Evolutionary conservation across 192 early-diverging fungal genomes (phyloP), one percentile per base, ranked within the genome.

Genomic region (Umbelopsis ramanniana): DNA sequence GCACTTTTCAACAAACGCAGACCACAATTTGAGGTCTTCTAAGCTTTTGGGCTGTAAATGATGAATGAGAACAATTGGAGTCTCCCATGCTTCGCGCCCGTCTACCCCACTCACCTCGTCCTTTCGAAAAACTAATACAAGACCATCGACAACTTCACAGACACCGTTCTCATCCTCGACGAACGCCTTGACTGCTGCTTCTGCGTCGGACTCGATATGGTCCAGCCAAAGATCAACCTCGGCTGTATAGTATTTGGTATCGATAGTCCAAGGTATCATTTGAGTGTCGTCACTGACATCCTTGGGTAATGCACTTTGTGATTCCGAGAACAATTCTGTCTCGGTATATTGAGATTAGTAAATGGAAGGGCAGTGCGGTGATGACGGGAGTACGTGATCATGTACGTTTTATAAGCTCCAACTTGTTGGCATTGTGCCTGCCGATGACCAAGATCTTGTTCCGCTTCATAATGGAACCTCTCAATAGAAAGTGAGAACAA

Each of bases 171-270:
- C 66, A 46, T 81, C 81, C 12, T 69, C 57, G 9, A 74, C 79
- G 60, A 70, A 69, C 2, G 70, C 77, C 12, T 77, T 71, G 67
- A 81, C 74, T 15, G 74, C 73, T 66, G 84, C 68, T 23, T 73
- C 68, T 29, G 37, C 63, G 24, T 76, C 69, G 6, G 72, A 77
- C 24, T 70, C 23, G 2, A 74, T 60, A 29, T 45, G 48, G 67
- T 92, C 89, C 24, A 91, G 66, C 89, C 89, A 90, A 79, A 90
- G 84, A 45, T 81, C 84, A 6, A 91, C 81, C 8, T 85, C 53
- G 14, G 90, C 89, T 5, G 80, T 83, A 72, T 91, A 92, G 76
- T 92, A 92, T 60, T 90, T 91, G 35, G 86, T 92, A 22, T 84
- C 74, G 38, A 92, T 82, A 1, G 66, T 82, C 79, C 83, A 87